Base-by-base conservation (phyloP, 768 basidiomycete genomes). In the Psilocybe cyanescens region DNA sequence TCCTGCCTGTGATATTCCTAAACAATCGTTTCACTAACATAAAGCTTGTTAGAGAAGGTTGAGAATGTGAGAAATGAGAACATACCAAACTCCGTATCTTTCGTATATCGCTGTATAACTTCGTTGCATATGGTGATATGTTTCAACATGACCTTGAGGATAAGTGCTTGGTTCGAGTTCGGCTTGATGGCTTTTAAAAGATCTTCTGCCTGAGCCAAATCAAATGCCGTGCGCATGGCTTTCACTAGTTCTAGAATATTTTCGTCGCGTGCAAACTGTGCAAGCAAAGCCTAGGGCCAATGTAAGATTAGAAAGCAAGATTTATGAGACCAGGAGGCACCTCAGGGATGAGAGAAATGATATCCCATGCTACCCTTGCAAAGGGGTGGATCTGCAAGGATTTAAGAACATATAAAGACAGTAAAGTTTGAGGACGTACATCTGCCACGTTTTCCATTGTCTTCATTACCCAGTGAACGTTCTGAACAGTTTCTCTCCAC, bases 61-160 rank as follows among this genome's bases (percentile, higher is more conserved):
- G 41, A n/a, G 12, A 44, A 12, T 44, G 33, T 35, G 7, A 44
- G 12, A 16, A 44, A 44, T 9, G 4, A 28, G 7, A 44, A 44
- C 41, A 12, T 44, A 44, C 41, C 7, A 44, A 44, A 44, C 4
- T 44, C 41, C n/a, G 1, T 44, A 44, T 44, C 41, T 12, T 44
- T 44, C 41, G 41, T 3, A n/a, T 44, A 44, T 1, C 41, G 41
- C 3, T 44, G 41, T 14, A 44, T 44, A n/a, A 44, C n/a, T 1
- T 44, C 41, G 12, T 44, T 44, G 41, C 41, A 44, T 44, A 44
- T 44, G 1, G 12, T 14, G 14, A 58, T 47, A 16, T 48, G 46
- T 31, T 48, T 39, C 0, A 58, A 31, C 57, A 58, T 58, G n/a
- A 50, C 31, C 4, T 19, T 58, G 33, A 58, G 57, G 17, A 58